Evolutionary conservation across 1,139 yeast genomes (phyloP).

Genomic region (Geotrichum carabidarum): DNA sequence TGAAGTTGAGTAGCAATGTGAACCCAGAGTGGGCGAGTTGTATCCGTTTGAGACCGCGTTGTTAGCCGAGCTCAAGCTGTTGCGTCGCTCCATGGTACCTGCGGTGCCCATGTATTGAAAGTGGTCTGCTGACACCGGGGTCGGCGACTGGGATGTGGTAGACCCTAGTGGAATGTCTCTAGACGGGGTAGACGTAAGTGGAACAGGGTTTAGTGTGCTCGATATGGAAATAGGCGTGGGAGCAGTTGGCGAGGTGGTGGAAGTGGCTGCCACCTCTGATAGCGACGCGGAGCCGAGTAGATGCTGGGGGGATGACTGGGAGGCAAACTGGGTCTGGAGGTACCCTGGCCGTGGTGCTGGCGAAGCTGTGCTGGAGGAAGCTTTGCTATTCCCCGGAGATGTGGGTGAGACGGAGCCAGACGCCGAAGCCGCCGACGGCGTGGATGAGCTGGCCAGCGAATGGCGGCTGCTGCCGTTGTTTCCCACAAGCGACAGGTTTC

Average conservation of each 20-base stretch:
- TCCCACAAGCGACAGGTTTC: slow-evolving; percentile 20
- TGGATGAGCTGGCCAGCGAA: slow-evolving; percentile 4
- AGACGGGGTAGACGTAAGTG: not conserved
- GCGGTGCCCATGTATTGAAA: not conserved
- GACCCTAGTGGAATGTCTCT: not conserved
- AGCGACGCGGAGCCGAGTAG: not conserved
- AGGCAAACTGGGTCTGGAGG: not conserved
- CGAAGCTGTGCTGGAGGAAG: slow-evolving; percentile 1
- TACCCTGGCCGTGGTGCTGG: not conserved
- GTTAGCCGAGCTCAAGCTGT: slow-evolving; percentile 20
- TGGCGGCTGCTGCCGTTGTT: slow-evolving; percentile 12
- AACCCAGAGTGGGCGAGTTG: slow-evolving; percentile 3
- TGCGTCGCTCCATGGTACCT: slow-evolving; percentile 20
- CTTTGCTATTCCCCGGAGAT: slow-evolving; percentile 1
- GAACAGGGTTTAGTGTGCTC: too few species aligned
- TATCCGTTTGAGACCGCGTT: slow-evolving; percentile 1
- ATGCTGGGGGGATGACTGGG: not conserved
- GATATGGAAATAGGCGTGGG: not conserved
- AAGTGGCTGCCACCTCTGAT: not conserved
- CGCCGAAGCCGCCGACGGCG: slow-evolving; percentile 11
- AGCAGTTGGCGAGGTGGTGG: not conserved
- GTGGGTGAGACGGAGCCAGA: slow-evolving; percentile 1
- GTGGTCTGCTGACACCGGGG: slow-evolving; percentile 8
- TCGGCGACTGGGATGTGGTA: slow-evolving; percentile 2
- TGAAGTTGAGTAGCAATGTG: slow-evolving; percentile 14